phyloP scores from a whole-genome alignment of 1,139 yeast genomes.

The Geotrichum bryndzae region DNA sequence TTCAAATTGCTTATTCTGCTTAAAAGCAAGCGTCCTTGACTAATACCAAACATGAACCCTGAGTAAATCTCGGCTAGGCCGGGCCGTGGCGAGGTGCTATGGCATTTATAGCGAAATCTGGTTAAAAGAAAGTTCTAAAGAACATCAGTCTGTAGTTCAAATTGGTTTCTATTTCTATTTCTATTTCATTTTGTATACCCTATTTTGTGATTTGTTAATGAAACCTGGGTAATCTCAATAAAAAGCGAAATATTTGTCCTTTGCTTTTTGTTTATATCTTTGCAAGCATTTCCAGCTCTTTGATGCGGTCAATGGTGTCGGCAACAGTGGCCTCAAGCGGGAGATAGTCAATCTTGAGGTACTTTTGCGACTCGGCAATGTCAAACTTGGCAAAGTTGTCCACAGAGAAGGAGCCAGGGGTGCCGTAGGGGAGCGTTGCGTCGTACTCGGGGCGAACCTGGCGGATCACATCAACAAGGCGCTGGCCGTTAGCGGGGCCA shows the following conservation, averaged over 20 bases:
- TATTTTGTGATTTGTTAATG: no score
- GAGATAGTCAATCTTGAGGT: slow-evolving; percentile 24
- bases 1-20: not conserved
- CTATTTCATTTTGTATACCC: no score
- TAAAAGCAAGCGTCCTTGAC: not conserved
- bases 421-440: slow-evolving; percentile 10
- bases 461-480: slow-evolving; percentile 35
- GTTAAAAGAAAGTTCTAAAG: no score
- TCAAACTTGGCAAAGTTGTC: slow-evolving; percentile 17
- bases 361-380: slow-evolving; percentile 20
- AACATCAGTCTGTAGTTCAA: no score
- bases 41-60: not conserved
- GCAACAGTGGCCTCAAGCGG: slow-evolving; percentile 22
- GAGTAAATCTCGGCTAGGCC: no score
- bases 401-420: slow-evolving; percentile 5
- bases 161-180: no score
- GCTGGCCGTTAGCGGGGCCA: slow-evolving; percentile 33
- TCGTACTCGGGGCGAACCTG: slow-evolving; percentile 18
- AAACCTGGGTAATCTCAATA: no score
- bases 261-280: not conserved
- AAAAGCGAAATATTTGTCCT: no score
- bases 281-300: slow-evolving; percentile 8
- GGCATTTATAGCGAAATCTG: no score
- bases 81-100: no score
- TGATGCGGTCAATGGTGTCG: slow-evolving; percentile 22